Evolutionary conservation across 1,284 basidiomycete species (phyloP).

Genomic region (Amylostereum areolatum): DNA sequence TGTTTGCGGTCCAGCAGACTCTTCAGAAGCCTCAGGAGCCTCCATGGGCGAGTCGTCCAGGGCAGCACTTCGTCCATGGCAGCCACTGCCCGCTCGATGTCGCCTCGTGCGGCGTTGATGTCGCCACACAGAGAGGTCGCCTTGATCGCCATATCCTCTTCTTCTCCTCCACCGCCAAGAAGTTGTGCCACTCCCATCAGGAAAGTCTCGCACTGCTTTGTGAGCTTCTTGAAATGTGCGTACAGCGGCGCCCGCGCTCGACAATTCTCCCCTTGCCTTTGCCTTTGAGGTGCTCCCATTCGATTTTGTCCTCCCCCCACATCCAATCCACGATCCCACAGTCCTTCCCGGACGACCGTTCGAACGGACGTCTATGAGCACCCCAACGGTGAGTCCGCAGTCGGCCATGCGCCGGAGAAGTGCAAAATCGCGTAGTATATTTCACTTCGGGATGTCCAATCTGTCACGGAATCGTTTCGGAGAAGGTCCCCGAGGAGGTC

Average conservation of each 20-base stretch:
- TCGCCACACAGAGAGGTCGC: conserved; percentile 45
- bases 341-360: conserved; percentile 32
- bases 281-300: conserved; percentile 26
- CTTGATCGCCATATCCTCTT: conserved; percentile 37
- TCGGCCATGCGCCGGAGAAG: conserved; percentile 44
- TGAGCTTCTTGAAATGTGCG: conserved; percentile 46
- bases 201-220: conserved; percentile 45
- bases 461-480: conserved; percentile 48
- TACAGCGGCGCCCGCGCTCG: conserved; percentile 37
- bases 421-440: conserved; percentile 41
- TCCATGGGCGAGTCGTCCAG: not conserved
- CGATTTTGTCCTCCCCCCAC: conserved; percentile 36
- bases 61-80: conserved; percentile 20
- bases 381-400: conserved; percentile 41
- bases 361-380: conserved; percentile 28
- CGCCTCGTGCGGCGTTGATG: conserved; percentile 42
- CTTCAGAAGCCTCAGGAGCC: not conserved
- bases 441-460: conserved; percentile 43
- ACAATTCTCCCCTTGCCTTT: not conserved
- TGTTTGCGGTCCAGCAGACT: not conserved
- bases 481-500: conserved; percentile 39
- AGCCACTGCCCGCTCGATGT: conserved; percentile 41
- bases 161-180: conserved; percentile 26
- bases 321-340: conserved; percentile 43
- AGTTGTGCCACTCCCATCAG: conserved; percentile 37